Conservation (phyloP, 2,329 filamentous ascomycete species). For the Orbilia oligospora region DNA sequence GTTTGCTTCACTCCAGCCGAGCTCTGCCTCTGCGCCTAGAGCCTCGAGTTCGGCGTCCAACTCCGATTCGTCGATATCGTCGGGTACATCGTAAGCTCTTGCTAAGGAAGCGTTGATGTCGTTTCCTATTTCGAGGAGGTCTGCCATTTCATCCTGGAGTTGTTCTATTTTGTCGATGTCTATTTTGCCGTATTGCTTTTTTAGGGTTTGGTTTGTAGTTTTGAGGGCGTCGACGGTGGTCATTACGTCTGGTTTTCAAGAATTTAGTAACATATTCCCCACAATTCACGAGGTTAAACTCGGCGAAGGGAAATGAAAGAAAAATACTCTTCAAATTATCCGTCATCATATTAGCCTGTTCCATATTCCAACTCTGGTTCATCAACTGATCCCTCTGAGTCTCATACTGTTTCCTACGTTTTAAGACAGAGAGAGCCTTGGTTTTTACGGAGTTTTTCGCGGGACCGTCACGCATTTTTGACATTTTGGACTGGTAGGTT, state of each 20-base stretch:
- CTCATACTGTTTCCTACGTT: constrained; percentile 95
- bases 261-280: no score
- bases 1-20: constrained; percentile 77
- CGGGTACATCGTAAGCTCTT: constrained; percentile 91
- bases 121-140: constrained; percentile 96
- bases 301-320: constrained; percentile 18
- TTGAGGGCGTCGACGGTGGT: constrained; percentile 98
- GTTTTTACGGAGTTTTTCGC: constrained; percentile 93
- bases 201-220: constrained; percentile 92
- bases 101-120: constrained; percentile 97
- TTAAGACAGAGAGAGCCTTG: constrained; percentile 93
- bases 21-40: constrained; percentile 91
- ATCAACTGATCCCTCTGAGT: constrained; percentile 92
- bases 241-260: constrained; percentile 79
- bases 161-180: constrained; percentile 97
- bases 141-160: constrained; percentile 99
- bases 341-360: constrained; percentile 97
- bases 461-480: constrained; percentile 94
- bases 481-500: constrained; percentile 87
- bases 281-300: no score
- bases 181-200: constrained; percentile 95
- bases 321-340: constrained; percentile 85
- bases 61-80: constrained; percentile 97
- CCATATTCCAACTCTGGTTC: constrained; percentile 98
- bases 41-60: constrained; percentile 96